phyloP scores from a whole-genome alignment of 225 moss, liverwort and hornwort genomes.

The Neckera pumila region DNA sequence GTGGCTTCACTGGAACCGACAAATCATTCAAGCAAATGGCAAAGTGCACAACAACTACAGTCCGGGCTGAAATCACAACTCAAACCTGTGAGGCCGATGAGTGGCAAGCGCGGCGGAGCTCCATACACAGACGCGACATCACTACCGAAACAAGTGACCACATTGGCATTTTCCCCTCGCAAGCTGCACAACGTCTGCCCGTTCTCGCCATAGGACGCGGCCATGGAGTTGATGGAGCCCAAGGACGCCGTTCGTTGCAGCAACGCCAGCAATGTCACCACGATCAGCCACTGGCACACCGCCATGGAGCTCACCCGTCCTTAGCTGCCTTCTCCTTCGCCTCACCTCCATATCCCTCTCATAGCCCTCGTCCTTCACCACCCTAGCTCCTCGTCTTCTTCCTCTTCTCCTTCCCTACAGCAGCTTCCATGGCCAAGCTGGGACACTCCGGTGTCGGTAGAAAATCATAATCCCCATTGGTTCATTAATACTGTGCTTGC shows the following conservation, averaged over 20 bases:
- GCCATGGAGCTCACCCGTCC: neutral
- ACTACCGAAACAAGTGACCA: conserved; percentile 52
- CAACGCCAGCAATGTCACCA: neutral
- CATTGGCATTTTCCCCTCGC: conserved; percentile 29
- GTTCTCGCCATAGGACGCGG: conserved; percentile 65
- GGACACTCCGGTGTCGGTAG: neutral
- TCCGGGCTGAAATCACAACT: neutral
- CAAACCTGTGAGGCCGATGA: conserved; percentile 45
- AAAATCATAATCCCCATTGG: neutral
- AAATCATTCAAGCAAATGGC: neutral
- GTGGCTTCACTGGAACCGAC: neutral
- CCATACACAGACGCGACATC: conserved; percentile 70
- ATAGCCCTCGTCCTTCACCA: neutral
- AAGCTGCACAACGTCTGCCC: conserved; percentile 62
- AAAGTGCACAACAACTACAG: neutral
- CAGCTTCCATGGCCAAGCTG: neutral
- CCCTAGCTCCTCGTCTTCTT: neutral
- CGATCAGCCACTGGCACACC: conserved; percentile 7
- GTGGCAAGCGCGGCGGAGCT: conserved; percentile 52
- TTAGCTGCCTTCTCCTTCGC: neutral
- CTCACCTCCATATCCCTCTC: conserved; percentile 17
- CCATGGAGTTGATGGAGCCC: conserved; percentile 57
- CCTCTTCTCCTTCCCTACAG: neutral
- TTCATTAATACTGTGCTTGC: neutral
- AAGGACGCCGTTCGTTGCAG: neutral